Conservation (phyloP, 352 stramenopile species). For the Globisporangium acanthophoron region DNA sequence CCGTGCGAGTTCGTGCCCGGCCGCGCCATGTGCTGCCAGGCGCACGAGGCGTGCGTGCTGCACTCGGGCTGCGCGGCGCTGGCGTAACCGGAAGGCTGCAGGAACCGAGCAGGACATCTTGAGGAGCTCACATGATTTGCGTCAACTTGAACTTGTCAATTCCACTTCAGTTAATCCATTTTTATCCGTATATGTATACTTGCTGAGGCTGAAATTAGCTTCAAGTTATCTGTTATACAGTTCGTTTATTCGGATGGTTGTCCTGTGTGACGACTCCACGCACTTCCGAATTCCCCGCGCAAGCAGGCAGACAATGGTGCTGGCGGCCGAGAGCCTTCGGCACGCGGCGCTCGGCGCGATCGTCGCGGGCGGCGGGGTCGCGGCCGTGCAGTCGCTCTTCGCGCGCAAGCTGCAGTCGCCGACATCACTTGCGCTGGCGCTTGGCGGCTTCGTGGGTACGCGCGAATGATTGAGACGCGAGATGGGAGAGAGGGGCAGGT, state of each 20-base stretch:
- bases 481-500: neutral
- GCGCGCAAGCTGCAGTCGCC: conserved; percentile 30
- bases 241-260: too few relatives aligned
- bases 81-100: conserved; percentile 12
- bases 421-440: conserved; percentile 39
- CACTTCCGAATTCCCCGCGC: neutral
- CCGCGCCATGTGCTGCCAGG: conserved; percentile 68
- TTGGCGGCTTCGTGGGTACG: conserved; percentile 51
- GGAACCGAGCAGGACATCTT: neutral
- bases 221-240: too few relatives aligned
- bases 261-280: too few relatives aligned
- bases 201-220: too few relatives aligned
- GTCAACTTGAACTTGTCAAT: too few relatives aligned
- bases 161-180: too few relatives aligned
- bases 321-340: conserved; percentile 26
- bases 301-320: neutral
- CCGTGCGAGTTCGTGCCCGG: conserved; percentile 62
- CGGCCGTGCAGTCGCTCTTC: conserved; percentile 32
- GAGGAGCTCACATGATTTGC: neutral
- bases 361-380: conserved; percentile 24
- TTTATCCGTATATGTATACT: too few relatives aligned
- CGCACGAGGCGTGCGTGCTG: conserved; percentile 64
- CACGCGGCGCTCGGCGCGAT: conserved; percentile 37
- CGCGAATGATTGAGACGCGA: neutral
- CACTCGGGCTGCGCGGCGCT: conserved; percentile 40